Percentiles rank a stretch among this genome's conserved stretches.
Conservation (phyloP, 108 stramenopile genomes). For the Pseudonitzschia multistriata region DNA sequence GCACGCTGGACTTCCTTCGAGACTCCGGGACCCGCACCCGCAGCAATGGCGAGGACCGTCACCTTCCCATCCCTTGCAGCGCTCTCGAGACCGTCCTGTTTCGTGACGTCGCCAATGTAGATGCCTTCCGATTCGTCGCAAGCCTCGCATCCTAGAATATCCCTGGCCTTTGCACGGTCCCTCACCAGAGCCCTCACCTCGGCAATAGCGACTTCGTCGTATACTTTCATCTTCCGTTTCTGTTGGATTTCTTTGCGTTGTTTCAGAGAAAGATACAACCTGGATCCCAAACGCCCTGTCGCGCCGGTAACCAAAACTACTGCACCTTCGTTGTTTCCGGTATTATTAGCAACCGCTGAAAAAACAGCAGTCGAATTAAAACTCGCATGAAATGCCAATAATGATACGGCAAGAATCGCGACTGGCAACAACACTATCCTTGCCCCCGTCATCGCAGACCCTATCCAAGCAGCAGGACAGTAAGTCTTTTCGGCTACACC, state of each 20-base stretch:
- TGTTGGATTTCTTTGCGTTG: neutral
- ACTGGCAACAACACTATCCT: too few species aligned
- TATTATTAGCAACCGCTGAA: too few species aligned
- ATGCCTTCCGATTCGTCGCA: conserved; percentile 1
- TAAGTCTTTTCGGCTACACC: too few species aligned
- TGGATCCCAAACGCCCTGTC: neutral
- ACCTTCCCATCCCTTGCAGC: neutral
- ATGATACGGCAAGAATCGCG: too few species aligned
- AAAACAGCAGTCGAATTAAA: too few species aligned
- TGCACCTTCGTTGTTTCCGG: too few species aligned
- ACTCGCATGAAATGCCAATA: too few species aligned
- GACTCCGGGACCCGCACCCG: neutral
- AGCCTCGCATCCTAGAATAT: neutral
- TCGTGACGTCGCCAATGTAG: neutral
- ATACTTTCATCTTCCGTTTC: neutral
- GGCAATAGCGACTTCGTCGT: neutral
- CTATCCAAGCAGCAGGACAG: too few species aligned
- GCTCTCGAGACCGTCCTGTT: neutral
- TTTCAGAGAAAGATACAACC: too few species aligned
- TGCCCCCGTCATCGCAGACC: too few species aligned
- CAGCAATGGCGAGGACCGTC: neutral
- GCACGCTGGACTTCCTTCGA: neutral
- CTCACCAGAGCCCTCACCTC: neutral
- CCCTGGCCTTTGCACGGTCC: neutral
- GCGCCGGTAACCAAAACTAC: neutral